Evolutionary conservation across 1,284 basidiomycete genomes (phyloP).

Genomic region (Tremellales sp.): DNA sequence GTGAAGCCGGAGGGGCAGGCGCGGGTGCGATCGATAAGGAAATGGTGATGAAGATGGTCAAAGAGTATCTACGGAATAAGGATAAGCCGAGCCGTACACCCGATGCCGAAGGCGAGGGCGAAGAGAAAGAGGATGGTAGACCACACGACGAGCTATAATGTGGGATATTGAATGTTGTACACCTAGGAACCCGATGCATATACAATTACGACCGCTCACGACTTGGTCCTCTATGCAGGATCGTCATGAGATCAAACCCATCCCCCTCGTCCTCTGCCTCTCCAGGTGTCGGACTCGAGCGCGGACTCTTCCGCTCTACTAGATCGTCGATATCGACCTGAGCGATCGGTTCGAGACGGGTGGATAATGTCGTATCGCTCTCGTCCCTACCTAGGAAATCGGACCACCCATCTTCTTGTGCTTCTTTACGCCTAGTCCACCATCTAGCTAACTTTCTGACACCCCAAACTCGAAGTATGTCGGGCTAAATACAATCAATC

Average conservation of each 20-base stretch:
- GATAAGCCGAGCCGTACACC: neutral
- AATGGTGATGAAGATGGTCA: conserved; percentile 10
- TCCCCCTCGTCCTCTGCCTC: neutral
- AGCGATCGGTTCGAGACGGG: too few species aligned
- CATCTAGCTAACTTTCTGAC: too few species aligned
- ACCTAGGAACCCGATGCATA: neutral
- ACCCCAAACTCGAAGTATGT: neutral
- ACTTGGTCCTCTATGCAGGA: neutral
- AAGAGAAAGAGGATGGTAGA: conserved; percentile 2
- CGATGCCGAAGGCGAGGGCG: neutral
- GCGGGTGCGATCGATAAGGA: conserved; percentile 10
- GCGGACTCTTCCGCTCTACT: too few species aligned
- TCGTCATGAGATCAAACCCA: neutral
- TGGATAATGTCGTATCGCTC: neutral
- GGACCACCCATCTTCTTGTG: neutral
- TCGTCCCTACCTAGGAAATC: neutral
- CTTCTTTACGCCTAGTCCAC: too few species aligned
- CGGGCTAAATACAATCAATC: neutral
- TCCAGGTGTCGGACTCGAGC: too few species aligned
- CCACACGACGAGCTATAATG: neutral
- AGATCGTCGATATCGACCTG: too few species aligned
- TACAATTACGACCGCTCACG: neutral
- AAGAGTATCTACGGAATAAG: conserved; percentile 8
- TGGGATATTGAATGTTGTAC: neutral
- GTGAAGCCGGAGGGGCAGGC: conserved; percentile 1